Evolutionary conservation across 2,329 filamentous ascomycete species (phyloP).

Genomic region (Colletotrichum phormii): DNA sequence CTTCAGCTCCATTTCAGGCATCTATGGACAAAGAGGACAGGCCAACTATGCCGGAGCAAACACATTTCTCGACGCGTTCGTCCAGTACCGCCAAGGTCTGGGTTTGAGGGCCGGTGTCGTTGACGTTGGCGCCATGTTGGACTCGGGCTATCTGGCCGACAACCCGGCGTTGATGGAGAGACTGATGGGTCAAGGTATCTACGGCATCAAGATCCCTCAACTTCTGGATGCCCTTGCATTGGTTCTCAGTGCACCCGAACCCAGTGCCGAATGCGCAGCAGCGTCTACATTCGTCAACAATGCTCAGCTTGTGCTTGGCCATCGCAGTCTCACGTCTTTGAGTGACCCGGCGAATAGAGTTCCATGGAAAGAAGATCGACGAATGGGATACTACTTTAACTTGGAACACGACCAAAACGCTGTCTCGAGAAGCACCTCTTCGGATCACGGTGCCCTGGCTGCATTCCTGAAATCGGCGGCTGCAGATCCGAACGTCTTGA

Average conservation of each 20-base stretch:
- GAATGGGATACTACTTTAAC: constrained; percentile 42
- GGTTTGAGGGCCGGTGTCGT: constrained; percentile 52
- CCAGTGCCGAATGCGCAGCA: not conserved
- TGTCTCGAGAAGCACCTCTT: not conserved
- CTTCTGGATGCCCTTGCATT: constrained; percentile 27
- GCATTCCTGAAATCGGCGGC: not conserved
- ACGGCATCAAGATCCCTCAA: constrained; percentile 33
- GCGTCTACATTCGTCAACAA: constrained; percentile 38
- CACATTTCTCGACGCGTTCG: constrained; percentile 53
- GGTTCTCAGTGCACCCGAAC: constrained; percentile 4
- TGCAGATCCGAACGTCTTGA: not conserved
- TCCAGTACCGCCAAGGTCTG: constrained; percentile 46
- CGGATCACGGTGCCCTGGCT: constrained; percentile 42
- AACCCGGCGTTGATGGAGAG: constrained; percentile 33
- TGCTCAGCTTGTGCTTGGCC: constrained; percentile 5
- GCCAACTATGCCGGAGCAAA: constrained; percentile 55
- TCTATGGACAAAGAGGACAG: constrained; percentile 49
- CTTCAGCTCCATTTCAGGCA: constrained; percentile 43
- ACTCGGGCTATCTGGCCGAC: constrained; percentile 49
- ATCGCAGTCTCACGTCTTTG: constrained; percentile 30
- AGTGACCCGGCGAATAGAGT: constrained; percentile 31
- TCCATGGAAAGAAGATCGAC: constrained; percentile 38
- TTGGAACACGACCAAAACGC: not conserved
- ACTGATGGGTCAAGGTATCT: constrained; percentile 10
- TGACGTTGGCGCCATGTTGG: constrained; percentile 50